A percentile compares a stretch with the other conserved stretches of the same genome.
Conservation (phyloP, 495 filamentous ascomycete genomes). For the Aspergillus incahuasiensis region DNA sequence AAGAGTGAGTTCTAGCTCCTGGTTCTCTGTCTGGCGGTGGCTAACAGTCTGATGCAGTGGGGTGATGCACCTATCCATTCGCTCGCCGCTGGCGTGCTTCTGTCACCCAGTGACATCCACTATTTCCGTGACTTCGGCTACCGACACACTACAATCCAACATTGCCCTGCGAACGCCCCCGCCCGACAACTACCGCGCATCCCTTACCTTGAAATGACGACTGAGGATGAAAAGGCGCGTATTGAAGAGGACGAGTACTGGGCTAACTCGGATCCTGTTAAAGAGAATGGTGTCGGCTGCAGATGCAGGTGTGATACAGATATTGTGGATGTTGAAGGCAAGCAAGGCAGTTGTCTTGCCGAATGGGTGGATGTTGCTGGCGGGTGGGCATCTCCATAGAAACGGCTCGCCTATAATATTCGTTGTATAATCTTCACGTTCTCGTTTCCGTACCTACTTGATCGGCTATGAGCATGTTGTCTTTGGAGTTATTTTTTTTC, state of each 20-base stretch:
- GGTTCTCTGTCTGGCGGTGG: slow-evolving; percentile 16
- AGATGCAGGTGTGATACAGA: slow-evolving; percentile 98
- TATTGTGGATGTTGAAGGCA: slow-evolving; percentile 94
- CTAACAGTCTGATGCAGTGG: slow-evolving; percentile 59
- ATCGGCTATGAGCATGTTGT: slow-evolving; percentile 36
- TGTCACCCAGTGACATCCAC: slow-evolving; percentile 81
- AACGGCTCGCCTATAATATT: slow-evolving; percentile 20
- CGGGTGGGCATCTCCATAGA: slow-evolving; percentile 76
- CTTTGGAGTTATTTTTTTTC: slow-evolving; percentile 33
- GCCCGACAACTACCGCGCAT: slow-evolving; percentile 77
- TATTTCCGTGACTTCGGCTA: slow-evolving; percentile 99
- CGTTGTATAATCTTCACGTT: slow-evolving; percentile 32
- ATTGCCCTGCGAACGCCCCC: slow-evolving; percentile 95
- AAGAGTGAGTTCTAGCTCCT: slow-evolving; percentile 58
- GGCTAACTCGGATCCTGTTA: slow-evolving; percentile 77
- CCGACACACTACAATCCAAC: slow-evolving; percentile 96
- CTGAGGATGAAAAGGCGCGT: slow-evolving; percentile 77
- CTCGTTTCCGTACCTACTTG: slow-evolving; percentile 30
- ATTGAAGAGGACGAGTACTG: slow-evolving; percentile 96
- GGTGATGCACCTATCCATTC: slow-evolving; percentile 99
- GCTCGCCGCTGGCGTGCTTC: slow-evolving; percentile 84
- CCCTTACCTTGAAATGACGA: slow-evolving; percentile 82
- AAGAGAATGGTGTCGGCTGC: slow-evolving; percentile 97
- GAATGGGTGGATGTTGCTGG: slow-evolving; percentile 99
- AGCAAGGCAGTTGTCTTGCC: slow-evolving; percentile 87